These are phyloP conservation scores for Pichia membranifaciens DNA, from an alignment of 805 yeast genomes.

Conservation along the genomic window DNA sequence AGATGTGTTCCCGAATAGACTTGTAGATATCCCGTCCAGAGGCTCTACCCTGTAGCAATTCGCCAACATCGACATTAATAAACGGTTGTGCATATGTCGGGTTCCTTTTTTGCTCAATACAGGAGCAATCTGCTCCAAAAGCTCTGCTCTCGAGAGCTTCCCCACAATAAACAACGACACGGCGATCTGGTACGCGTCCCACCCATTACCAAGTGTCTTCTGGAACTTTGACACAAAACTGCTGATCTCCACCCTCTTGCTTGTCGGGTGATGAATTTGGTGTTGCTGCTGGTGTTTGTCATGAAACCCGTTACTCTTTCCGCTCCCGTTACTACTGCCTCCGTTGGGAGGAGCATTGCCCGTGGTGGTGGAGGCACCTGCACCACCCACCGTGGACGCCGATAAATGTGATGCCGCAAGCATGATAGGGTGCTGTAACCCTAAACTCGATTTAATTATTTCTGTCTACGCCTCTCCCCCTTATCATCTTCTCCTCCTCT, in stretches of 20 bases:
- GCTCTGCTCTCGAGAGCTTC: conserved; percentile 69
- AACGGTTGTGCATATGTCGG: conserved; percentile 71
- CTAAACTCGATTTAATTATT: too few species aligned
- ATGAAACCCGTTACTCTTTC: too few species aligned
- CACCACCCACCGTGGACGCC: neutral
- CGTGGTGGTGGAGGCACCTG: neutral
- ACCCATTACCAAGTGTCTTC: conserved; percentile 62
- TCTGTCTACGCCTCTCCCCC: too few species aligned
- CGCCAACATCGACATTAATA: conserved; percentile 74
- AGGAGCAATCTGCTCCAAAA: conserved; percentile 52
- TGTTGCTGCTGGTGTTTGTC: too few species aligned
- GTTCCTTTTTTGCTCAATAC: conserved; percentile 43
- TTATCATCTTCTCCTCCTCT: too few species aligned
- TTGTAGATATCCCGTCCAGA: conserved; percentile 42
- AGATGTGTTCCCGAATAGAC: conserved; percentile 41
- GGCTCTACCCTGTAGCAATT: conserved; percentile 78
- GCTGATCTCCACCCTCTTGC: conserved; percentile 52
- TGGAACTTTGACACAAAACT: conserved; percentile 68
- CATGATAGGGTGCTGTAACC: too few species aligned
- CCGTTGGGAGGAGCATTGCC: too few species aligned
- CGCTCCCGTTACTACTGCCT: too few species aligned
- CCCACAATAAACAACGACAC: conserved; percentile 74
- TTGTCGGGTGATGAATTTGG: conserved; percentile 2
- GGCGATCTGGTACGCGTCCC: conserved; percentile 83
- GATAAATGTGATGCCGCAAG: too few species aligned